Evolutionary conservation across 495 filamentous ascomycete genomes (phyloP).

Genomic region (Podospora appendiculata): DNA sequence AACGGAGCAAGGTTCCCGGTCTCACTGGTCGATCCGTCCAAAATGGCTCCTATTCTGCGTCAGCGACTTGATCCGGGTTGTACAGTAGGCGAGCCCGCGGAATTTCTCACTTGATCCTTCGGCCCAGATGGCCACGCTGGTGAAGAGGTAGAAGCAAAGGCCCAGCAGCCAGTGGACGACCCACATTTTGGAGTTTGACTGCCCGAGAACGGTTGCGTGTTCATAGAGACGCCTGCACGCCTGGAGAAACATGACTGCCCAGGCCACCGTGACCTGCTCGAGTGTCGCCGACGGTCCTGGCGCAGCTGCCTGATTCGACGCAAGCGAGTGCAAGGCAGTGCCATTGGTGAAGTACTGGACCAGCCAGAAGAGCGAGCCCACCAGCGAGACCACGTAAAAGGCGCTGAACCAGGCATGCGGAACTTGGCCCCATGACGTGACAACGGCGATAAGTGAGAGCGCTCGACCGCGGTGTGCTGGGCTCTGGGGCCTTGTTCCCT

Average conservation of each 20-base stretch:
- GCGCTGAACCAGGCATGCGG: conserved; percentile 83
- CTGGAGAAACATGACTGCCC: conserved; percentile 67
- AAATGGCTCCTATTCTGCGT: conserved; percentile 16
- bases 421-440: conserved; percentile 44
- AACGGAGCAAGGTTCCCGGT: conserved; percentile 37
- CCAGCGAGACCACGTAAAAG: conserved; percentile 72
- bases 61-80: conserved; percentile 3
- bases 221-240: conserved; percentile 69
- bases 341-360: conserved; percentile 57
- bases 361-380: conserved; percentile 70
- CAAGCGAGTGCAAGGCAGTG: conserved; percentile 34
- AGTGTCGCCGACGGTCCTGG: conserved; percentile 45
- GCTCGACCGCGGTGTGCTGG: conserved; percentile 9
- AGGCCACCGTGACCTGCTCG: conserved; percentile 59
- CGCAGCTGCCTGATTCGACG: conserved; percentile 19
- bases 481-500: not conserved
- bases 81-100: not conserved
- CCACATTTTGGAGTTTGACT: conserved; percentile 68
- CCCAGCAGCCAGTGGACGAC: conserved; percentile 75
- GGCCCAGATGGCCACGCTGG: conserved; percentile 74
- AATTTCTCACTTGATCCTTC: conserved; percentile 64
- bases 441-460: conserved; percentile 17
- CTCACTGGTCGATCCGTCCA: conserved; percentile 27
- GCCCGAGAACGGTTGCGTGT: conserved; percentile 51
- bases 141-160: conserved; percentile 64